Evolutionary conservation across 768 basidiomycete genomes (phyloP).

Genomic region (Mycena haematopus): DNA sequence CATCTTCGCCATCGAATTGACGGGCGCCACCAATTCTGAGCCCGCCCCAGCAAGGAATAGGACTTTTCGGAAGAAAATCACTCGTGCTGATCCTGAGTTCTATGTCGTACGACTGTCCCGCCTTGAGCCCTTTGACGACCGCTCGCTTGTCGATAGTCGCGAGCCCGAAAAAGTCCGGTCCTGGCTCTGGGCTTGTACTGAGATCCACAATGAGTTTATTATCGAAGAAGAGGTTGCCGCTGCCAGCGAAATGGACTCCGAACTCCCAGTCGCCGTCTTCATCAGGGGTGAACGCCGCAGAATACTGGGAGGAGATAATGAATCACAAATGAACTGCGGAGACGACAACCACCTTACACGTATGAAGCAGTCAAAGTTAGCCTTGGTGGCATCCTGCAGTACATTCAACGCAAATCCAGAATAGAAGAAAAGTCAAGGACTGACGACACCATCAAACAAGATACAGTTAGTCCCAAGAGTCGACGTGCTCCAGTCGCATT

Average conservation of each 20-base stretch:
- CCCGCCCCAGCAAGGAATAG: constrained; percentile 48
- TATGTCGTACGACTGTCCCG: constrained; percentile 48
- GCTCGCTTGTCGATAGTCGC: constrained; percentile 48
- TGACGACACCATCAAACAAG: constrained; percentile 50
- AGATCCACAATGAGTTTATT: constrained; percentile 52
- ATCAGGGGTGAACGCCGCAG: constrained; percentile 54
- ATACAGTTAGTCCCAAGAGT: constrained; percentile 44
- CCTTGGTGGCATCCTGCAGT: constrained; percentile 44
- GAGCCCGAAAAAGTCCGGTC: constrained; percentile 50
- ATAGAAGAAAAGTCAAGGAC: constrained; percentile 21
- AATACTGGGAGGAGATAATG: constrained; percentile 38
- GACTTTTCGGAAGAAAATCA: constrained; percentile 42
- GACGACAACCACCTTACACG: constrained; percentile 39
- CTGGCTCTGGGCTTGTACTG: constrained; percentile 44
- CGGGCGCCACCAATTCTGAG: constrained; percentile 44
- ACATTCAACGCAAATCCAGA: background rate
- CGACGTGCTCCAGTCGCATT: constrained; percentile 45
- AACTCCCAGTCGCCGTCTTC: constrained; percentile 60
- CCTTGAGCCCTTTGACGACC: constrained; percentile 45
- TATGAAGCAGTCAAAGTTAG: constrained; percentile 49
- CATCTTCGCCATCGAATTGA: constrained; percentile 44
- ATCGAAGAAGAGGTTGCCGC: constrained; percentile 59
- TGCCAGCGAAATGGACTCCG: constrained; percentile 50
- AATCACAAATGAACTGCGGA: background rate
- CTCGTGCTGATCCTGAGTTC: constrained; percentile 44